phyloP scores from a whole-genome alignment of 2,329 filamentous ascomycete species.

The Fusarium temperatum region DNA sequence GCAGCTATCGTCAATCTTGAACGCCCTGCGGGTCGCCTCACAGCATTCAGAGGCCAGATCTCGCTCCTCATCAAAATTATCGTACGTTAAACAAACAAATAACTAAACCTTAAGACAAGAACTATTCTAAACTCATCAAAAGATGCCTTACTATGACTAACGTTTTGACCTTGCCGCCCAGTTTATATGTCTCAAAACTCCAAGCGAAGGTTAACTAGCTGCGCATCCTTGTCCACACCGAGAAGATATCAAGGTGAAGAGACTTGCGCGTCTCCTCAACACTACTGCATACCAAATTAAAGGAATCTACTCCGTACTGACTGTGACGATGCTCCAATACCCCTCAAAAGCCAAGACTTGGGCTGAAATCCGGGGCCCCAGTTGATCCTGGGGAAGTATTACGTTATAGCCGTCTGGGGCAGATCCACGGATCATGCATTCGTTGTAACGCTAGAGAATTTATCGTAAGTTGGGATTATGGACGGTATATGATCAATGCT shows the following conservation, averaged over 20 bases:
- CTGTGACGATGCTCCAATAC: background rate
- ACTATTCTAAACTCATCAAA: background rate
- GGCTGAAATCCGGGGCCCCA: background rate
- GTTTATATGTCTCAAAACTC: background rate
- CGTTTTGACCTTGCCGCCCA: background rate
- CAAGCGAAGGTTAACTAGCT: background rate
- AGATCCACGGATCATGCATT: background rate
- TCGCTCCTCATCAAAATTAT: background rate
- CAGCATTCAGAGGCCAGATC: background rate
- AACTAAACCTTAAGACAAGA: background rate
- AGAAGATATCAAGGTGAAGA: background rate
- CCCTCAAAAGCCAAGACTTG: background rate
- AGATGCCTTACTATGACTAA: background rate
- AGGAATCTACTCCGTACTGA: background rate
- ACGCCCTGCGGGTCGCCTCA: background rate
- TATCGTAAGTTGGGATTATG: background rate
- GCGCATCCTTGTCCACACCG: background rate
- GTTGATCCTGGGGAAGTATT: background rate
- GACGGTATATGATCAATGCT: background rate
- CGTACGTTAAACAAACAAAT: background rate
- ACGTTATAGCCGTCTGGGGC: constrained; percentile 1
- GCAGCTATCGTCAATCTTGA: background rate
- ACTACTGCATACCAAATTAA: background rate
- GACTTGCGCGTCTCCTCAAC: background rate
- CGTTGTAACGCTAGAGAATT: background rate